phyloP scores from a whole-genome alignment of 495 filamentous ascomycete genomes.

The Beverwykella pulmonaria region DNA sequence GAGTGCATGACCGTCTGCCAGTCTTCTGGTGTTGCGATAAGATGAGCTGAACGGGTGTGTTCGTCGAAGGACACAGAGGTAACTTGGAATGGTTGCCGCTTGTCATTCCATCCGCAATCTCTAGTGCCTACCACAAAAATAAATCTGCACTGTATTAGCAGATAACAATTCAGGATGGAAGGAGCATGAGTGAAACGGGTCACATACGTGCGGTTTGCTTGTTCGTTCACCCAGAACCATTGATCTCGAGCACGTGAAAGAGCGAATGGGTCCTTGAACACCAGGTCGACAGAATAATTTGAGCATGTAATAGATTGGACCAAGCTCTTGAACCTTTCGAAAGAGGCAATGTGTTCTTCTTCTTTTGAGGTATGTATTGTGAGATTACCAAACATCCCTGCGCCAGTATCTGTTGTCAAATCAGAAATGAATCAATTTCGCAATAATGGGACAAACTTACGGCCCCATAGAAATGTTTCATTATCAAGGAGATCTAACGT shows the following conservation, averaged over 20 bases:
- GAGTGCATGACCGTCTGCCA: background rate
- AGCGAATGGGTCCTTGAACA: background rate
- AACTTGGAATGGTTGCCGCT: background rate
- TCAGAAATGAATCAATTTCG: no score
- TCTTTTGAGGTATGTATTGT: background rate
- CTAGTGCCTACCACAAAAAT: background rate
- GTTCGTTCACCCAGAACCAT: background rate
- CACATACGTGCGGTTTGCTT: background rate
- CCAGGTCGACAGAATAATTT: background rate
- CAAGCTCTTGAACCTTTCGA: background rate
- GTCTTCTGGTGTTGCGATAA: background rate
- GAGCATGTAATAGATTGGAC: background rate
- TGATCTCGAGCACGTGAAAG: background rate
- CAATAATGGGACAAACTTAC: no score
- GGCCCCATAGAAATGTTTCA: no score
- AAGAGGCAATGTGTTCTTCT: background rate
- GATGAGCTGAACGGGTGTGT: background rate
- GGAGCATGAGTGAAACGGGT: background rate
- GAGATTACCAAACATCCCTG: no score
- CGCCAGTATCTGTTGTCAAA: no score
- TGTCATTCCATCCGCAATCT: background rate
- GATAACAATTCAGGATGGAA: no score
- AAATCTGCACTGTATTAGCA: background rate
- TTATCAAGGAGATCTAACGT: no score
- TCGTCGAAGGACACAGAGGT: background rate